phyloP scores from a whole-genome alignment of 345 rosid species.

The Citrus unshiu region DNA sequence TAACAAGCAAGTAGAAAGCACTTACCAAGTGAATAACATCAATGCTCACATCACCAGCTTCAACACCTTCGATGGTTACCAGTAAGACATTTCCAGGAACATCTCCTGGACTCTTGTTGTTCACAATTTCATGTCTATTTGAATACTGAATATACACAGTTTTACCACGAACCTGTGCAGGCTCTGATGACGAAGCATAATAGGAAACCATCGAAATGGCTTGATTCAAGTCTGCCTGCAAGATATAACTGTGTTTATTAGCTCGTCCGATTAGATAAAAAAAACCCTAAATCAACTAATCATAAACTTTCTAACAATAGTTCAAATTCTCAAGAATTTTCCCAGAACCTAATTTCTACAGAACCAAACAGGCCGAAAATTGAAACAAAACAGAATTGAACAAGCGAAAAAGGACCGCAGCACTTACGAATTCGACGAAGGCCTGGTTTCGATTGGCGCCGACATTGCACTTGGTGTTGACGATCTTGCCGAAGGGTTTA shows the following conservation, averaged over 20 bases:
- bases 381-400: not conserved
- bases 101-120: conserved; percentile 95
- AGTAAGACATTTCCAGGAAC: conserved; percentile 93
- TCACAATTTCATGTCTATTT: conserved; percentile 90
- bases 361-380: not conserved
- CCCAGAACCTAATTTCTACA: not conserved
- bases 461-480: conserved; percentile 89
- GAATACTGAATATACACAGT: conserved; percentile 95
- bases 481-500: conserved; percentile 88
- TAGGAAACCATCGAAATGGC: conserved; percentile 97
- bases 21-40: conserved; percentile 94
- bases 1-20: conserved; percentile 1
- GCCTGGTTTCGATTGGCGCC: conserved; percentile 97
- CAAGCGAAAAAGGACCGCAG: not conserved
- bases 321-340: not conserved
- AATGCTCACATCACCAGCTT: conserved; percentile 87
- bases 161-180: conserved; percentile 94
- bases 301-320: not conserved
- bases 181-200: conserved; percentile 96
- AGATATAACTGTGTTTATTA: conserved; percentile 6
- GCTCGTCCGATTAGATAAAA: not conserved
- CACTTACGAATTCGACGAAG: conserved; percentile 82
- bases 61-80: conserved; percentile 93
- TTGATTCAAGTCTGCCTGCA: conserved; percentile 80
- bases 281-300: not conserved